Conservation (phyloP, 164 flowering plant species). For the Sextonia rubra region DNA sequence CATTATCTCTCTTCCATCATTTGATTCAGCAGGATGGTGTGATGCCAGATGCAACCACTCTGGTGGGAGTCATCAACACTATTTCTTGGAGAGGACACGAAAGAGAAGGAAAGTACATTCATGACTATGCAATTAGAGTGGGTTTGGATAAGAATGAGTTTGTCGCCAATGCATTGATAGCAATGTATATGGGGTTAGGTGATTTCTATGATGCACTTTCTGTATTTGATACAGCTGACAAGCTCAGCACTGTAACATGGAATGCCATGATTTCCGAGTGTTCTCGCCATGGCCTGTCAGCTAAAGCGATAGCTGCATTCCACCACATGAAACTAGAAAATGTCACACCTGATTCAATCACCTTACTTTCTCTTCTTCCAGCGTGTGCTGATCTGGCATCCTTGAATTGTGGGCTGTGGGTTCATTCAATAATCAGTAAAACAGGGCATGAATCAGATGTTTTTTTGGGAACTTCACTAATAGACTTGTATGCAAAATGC, state of each 20-base stretch:
- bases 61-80: slow-evolving; percentile 10
- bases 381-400: slow-evolving; percentile 13
- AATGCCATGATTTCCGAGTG: slow-evolving; percentile 11
- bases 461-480: slow-evolving; percentile 7
- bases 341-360: slow-evolving; percentile 2
- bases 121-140: slow-evolving; percentile 8
- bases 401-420: slow-evolving; percentile 8
- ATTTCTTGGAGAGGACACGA: slow-evolving; percentile 8
- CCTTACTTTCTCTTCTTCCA: slow-evolving; percentile 13
- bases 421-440: slow-evolving; percentile 9
- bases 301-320: slow-evolving; percentile 7
- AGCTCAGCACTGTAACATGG: slow-evolving; percentile 8
- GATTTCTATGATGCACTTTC: not conserved
- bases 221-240: slow-evolving; percentile 6
- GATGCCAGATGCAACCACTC: slow-evolving; percentile 10
- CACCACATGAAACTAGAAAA: slow-evolving; percentile 7
- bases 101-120: slow-evolving; percentile 13
- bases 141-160: slow-evolving; percentile 11
- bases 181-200: slow-evolving; percentile 10
- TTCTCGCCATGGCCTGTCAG: slow-evolving; percentile 6
- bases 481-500: slow-evolving; percentile 12
- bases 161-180: slow-evolving; percentile 8
- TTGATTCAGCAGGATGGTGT: slow-evolving; percentile 4
- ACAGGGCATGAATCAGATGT: slow-evolving; percentile 12
- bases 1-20: slow-evolving; percentile 15